Conservation (phyloP, 75 land plant genomes). For the Cryptomeria japonica region DNA sequence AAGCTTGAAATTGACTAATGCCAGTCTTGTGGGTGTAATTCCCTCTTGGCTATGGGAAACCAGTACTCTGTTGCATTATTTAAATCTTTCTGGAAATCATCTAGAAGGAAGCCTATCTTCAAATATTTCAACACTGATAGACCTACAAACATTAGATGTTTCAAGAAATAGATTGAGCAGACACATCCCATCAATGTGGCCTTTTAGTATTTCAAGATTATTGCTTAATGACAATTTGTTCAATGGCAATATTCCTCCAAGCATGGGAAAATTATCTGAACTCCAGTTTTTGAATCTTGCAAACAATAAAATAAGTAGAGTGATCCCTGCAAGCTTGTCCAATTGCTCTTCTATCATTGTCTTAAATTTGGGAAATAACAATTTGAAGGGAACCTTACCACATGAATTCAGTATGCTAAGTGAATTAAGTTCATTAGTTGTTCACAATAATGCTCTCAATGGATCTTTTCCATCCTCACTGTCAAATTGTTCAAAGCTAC, state of each 20-base stretch:
- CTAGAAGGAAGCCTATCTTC: not conserved
- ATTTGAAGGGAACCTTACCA: too few relatives aligned
- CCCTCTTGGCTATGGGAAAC: conserved; percentile 10
- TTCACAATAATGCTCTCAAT: too few relatives aligned
- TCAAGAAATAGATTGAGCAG: not conserved
- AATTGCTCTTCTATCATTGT: too few relatives aligned
- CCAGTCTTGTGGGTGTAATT: conserved; percentile 17
- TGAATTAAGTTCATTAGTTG: too few relatives aligned
- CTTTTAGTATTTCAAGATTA: not conserved
- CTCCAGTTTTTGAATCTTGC: not conserved
- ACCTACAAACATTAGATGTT: not conserved
- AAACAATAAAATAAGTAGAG: too few relatives aligned
- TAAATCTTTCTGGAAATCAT: not conserved
- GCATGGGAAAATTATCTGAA: not conserved
- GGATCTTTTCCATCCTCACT: too few relatives aligned
- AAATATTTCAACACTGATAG: not conserved
- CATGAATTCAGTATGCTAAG: too few relatives aligned
- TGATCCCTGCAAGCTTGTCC: too few relatives aligned
- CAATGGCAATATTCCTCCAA: conserved; percentile 2
- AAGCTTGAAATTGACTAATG: conserved; percentile 13
- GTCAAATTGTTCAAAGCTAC: too few relatives aligned
- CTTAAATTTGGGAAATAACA: too few relatives aligned
- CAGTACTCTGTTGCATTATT: not conserved
- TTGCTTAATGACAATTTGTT: not conserved
- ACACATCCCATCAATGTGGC: not conserved